These are phyloP conservation scores for Psilocybe cyanescens DNA, from an alignment of 768 basidiomycete genomes.

Conservation along the genomic window DNA sequence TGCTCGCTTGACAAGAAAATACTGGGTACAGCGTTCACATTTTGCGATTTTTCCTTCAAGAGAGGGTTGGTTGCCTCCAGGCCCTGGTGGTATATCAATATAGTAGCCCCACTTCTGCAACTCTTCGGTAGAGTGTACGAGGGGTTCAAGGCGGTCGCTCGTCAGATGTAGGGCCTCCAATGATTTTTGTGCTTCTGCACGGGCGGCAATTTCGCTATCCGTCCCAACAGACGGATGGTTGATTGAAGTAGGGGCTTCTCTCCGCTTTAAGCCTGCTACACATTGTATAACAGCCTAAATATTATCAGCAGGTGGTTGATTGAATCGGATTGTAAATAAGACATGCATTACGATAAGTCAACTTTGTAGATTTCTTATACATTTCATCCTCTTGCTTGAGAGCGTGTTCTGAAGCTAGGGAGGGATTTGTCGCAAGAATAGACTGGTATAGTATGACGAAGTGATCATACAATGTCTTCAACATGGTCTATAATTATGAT, in stretches of 20 bases:
- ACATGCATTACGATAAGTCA: slow-evolving; percentile 83
- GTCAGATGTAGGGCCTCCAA: slow-evolving; percentile 59
- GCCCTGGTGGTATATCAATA: slow-evolving; percentile 63
- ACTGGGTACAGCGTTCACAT: slow-evolving; percentile 81
- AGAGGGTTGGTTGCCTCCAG: slow-evolving; percentile 67
- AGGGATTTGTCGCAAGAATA: slow-evolving; percentile 55
- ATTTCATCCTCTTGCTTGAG: slow-evolving; percentile 82
- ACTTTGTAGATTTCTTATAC: slow-evolving; percentile 72
- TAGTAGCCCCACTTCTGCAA: slow-evolving; percentile 75
- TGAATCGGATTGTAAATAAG: background rate
- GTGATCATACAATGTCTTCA: slow-evolving; percentile 75
- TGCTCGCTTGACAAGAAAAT: slow-evolving; percentile 67
- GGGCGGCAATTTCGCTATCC: slow-evolving; percentile 61
- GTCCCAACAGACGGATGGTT: slow-evolving; percentile 81
- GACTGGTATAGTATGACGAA: slow-evolving; percentile 69
- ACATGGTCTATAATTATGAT: slow-evolving; percentile 55
- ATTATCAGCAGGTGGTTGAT: slow-evolving; percentile 6
- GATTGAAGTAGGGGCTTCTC: slow-evolving; percentile 55
- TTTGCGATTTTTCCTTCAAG: slow-evolving; percentile 61
- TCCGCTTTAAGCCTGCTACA: slow-evolving; percentile 51
- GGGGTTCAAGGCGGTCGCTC: slow-evolving; percentile 52
- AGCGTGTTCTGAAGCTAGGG: slow-evolving; percentile 77
- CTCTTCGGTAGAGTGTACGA: slow-evolving; percentile 60
- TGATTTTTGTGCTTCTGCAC: slow-evolving; percentile 57
- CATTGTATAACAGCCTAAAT: slow-evolving; percentile 54